phyloP scores from a whole-genome alignment of 805 yeast species.

The Scheffersomyces lignosus region DNA sequence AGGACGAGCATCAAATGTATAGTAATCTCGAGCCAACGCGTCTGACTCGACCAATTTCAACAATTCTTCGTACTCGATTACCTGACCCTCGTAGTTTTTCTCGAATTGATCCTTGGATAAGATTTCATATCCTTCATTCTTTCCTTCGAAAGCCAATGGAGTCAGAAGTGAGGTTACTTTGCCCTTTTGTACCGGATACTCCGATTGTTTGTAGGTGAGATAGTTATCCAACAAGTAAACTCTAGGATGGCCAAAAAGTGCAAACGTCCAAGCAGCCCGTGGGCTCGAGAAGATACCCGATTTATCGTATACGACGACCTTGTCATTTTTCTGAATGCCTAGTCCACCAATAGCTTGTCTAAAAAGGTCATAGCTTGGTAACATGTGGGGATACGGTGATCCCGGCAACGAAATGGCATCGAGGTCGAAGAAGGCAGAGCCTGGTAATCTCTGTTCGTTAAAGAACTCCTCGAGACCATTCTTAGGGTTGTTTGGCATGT shows the following conservation, averaged over 20 bases:
- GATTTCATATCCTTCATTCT: constrained; percentile 16
- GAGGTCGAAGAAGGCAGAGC: constrained; percentile 75
- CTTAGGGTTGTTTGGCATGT: constrained; percentile 72
- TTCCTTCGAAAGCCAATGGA: constrained; percentile 13
- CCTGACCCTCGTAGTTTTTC: constrained; percentile 41
- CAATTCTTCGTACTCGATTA: constrained; percentile 67
- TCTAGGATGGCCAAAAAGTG: constrained; percentile 71
- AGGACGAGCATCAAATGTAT: constrained; percentile 82
- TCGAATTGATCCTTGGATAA: constrained; percentile 30
- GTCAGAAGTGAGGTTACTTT: constrained; percentile 21
- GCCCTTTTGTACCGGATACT: constrained; percentile 46
- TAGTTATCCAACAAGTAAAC: constrained; percentile 74
- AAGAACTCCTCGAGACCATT: constrained; percentile 59
- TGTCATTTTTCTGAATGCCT: constrained; percentile 57
- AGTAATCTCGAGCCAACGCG: constrained; percentile 44
- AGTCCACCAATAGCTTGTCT: constrained; percentile 50
- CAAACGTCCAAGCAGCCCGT: constrained; percentile 88
- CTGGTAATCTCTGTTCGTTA: constrained; percentile 56
- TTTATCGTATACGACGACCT: constrained; percentile 79
- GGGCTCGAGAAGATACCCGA: constrained; percentile 86
- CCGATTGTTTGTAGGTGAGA: constrained; percentile 46
- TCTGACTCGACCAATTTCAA: constrained; percentile 53
- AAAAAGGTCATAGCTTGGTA: constrained; percentile 64
- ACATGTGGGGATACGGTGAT: constrained; percentile 86
- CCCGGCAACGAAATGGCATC: constrained; percentile 61